These are phyloP conservation scores for Aspergillus sp. DNA, from an alignment of 2,329 filamentous ascomycete genomes.

Conservation along the genomic window DNA sequence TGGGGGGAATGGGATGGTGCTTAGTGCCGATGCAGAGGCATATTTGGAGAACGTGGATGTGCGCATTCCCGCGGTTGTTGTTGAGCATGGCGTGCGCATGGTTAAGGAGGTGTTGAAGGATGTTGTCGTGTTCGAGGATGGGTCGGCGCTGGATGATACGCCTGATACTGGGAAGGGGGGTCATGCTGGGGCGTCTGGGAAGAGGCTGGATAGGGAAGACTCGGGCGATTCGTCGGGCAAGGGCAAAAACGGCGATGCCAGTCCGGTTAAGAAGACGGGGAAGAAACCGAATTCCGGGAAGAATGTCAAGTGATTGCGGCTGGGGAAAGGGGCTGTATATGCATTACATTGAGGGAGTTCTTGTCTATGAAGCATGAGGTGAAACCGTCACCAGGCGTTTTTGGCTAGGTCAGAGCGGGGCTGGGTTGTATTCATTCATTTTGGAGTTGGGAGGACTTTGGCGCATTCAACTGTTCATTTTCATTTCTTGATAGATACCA, in stretches of 20 bases:
- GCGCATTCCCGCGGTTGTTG: conserved; percentile 42
- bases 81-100: conserved; percentile 45
- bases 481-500: background rate
- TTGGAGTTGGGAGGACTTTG: background rate
- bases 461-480: background rate
- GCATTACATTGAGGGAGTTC: background rate
- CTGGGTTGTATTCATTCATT: background rate
- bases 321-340: background rate
- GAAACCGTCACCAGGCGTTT: background rate
- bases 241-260: conserved; percentile 16
- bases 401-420: background rate
- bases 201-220: conserved; percentile 5
- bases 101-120: conserved; percentile 48
- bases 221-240: conserved; percentile 1
- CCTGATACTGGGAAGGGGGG: background rate
- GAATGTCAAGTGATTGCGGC: conserved; percentile 6
- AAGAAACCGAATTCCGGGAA: conserved; percentile 20
- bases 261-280: conserved; percentile 18
- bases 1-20: conserved; percentile 1
- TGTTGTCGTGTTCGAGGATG: conserved; percentile 42
- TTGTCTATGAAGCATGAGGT: background rate
- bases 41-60: conserved; percentile 39
- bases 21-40: conserved; percentile 10
- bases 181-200: background rate
- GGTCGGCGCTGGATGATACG: conserved; percentile 13